Conservation (phyloP, 2,329 filamentous ascomycete species). For the Fusarium kyushuense region DNA sequence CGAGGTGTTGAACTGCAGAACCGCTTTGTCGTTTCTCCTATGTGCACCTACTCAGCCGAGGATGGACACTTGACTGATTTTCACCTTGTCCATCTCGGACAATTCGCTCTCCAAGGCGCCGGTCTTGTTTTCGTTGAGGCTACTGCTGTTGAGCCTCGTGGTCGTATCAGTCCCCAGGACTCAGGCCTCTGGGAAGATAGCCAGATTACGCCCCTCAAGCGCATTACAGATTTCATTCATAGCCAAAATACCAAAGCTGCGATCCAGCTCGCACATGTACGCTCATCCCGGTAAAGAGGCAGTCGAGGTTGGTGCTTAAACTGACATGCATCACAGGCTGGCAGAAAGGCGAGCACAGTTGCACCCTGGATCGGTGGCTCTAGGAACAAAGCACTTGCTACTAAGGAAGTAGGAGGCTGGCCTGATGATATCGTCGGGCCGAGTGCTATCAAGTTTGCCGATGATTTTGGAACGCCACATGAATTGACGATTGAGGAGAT, state of each 20-base stretch:
- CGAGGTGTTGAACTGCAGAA: constrained; percentile 66
- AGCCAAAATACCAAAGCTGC: constrained; percentile 80
- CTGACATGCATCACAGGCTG: constrained; percentile 56
- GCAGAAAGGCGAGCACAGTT: constrained; percentile 72
- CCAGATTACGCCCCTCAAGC: constrained; percentile 78
- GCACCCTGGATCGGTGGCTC: constrained; percentile 71
- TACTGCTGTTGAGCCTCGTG: constrained; percentile 78
- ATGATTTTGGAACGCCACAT: constrained; percentile 70
- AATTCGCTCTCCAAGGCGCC: constrained; percentile 80
- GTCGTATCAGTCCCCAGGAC: constrained; percentile 86
- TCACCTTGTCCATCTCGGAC: constrained; percentile 85
- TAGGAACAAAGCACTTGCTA: constrained; percentile 65
- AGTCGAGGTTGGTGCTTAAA: background rate
- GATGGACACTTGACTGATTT: constrained; percentile 80
- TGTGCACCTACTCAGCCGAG: constrained; percentile 70
- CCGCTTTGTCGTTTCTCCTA: constrained; percentile 69
- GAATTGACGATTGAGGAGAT: constrained; percentile 79
- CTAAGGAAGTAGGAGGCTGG: constrained; percentile 66
- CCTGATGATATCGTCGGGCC: constrained; percentile 66
- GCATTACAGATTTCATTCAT: constrained; percentile 82
- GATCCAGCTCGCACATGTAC: constrained; percentile 81
- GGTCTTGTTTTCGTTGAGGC: constrained; percentile 83
- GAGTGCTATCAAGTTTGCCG: constrained; percentile 68
- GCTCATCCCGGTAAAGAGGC: background rate
- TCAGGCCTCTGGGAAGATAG: constrained; percentile 85